Evolutionary conservation across 306 rosid species (phyloP).

Genomic region (Castanea sativa): DNA sequence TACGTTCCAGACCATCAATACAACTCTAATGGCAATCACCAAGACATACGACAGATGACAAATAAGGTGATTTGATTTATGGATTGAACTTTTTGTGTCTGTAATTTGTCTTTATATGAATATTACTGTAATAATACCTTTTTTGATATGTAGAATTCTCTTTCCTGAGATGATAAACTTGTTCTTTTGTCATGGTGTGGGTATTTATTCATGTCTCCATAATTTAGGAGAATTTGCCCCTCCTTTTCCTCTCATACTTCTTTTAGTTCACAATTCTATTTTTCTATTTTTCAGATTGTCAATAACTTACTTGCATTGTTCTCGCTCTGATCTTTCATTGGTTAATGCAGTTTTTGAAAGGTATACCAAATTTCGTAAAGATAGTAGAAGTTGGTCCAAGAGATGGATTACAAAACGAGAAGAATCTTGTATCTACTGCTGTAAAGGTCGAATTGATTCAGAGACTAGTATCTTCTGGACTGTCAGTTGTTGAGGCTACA

Average conservation of each 20-base stretch:
- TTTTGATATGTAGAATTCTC: neutral
- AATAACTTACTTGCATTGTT: neutral
- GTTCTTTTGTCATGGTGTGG: constrained; percentile 1
- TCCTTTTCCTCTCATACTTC: neutral
- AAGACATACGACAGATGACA: constrained; percentile 24
- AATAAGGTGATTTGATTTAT: constrained; percentile 48
- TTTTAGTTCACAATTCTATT: neutral
- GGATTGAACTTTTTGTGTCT: neutral
- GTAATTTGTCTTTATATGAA: neutral
- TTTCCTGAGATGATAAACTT: neutral
- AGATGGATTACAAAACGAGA: constrained; percentile 94
- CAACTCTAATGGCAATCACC: constrained; percentile 31
- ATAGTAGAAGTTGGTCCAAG: constrained; percentile 98
- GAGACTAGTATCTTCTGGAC: constrained; percentile 68
- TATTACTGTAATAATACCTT: neutral
- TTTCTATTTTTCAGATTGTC: neutral
- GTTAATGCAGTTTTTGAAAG: constrained; percentile 51
- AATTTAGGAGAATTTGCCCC: too few species aligned
- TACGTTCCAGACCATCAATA: constrained; percentile 35
- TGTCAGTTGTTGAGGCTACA: constrained; percentile 85
- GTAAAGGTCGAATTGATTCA: constrained; percentile 75
- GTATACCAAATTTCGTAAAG: constrained; percentile 72
- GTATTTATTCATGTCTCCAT: neutral
- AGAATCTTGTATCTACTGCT: constrained; percentile 63
- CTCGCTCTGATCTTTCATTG: constrained; percentile 7